Evolutionary conservation across 1,284 basidiomycete genomes (phyloP).

Genomic region (Schizophyllum amplum): DNA sequence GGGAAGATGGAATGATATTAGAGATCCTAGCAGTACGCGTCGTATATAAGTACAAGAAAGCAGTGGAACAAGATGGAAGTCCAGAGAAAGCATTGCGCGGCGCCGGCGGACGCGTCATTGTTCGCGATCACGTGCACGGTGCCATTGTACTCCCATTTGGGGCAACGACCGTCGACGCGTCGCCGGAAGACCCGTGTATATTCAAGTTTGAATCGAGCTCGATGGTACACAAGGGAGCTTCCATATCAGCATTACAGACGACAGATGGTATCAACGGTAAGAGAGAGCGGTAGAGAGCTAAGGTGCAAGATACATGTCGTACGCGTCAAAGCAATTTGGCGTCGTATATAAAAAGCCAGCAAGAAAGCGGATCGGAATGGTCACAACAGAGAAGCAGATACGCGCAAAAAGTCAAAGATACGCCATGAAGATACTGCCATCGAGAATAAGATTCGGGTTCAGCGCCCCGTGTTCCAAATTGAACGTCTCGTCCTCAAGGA

Average conservation of each 20-base stretch:
- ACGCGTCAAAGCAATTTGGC: no score
- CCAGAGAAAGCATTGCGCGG: background rate
- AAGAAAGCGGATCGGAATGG: no score
- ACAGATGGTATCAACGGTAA: no score
- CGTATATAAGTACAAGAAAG: background rate
- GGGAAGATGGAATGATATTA: conserved; percentile 12
- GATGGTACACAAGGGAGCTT: no score
- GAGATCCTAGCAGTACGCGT: conserved; percentile 42
- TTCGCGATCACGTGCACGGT: background rate
- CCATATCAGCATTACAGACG: no score
- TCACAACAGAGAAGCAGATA: no score
- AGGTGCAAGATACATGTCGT: no score
- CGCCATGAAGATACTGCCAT: conserved; percentile 45
- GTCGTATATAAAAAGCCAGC: no score
- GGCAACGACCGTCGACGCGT: background rate
- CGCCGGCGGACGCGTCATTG: background rate
- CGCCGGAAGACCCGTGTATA: no score
- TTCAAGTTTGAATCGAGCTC: no score
- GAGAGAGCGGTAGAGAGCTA: no score
- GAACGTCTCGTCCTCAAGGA: conserved; percentile 32
- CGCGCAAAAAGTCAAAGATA: conserved; percentile 30
- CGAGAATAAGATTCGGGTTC: conserved; percentile 26
- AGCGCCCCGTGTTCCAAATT: conserved; percentile 43
- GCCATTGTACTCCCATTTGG: no score
- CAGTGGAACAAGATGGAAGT: background rate